Evolutionary conservation across 2,329 filamentous ascomycete species (phyloP).

Genomic region (Pyrenophora seminiperda): DNA sequence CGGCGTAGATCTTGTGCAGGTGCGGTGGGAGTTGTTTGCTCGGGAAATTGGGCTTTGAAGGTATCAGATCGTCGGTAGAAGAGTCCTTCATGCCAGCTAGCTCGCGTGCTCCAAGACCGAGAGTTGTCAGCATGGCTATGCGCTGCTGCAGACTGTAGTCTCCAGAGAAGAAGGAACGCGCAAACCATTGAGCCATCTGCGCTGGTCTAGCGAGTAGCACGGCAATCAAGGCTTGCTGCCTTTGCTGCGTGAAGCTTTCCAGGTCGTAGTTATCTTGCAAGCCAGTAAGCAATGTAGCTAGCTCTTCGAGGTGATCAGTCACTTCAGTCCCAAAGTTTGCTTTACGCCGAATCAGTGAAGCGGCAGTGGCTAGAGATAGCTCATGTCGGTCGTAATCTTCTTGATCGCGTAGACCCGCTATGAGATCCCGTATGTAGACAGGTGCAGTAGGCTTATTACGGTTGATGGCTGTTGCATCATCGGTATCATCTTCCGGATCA

Average conservation of each 20-base stretch:
- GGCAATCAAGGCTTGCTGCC: constrained; percentile 80
- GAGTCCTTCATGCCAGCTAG: constrained; percentile 74
- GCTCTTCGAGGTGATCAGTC: constrained; percentile 78
- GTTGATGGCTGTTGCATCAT: constrained; percentile 85
- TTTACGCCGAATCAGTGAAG: constrained; percentile 83
- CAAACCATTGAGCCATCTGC: constrained; percentile 82
- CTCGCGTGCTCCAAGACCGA: constrained; percentile 83
- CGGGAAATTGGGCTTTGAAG: constrained; percentile 64
- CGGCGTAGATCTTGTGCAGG: constrained; percentile 73
- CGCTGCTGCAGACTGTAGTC: constrained; percentile 89
- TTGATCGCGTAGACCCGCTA: constrained; percentile 76
- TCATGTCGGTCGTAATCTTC: constrained; percentile 86
- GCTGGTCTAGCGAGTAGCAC: constrained; percentile 76
- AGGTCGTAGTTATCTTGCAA: constrained; percentile 86
- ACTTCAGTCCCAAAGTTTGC: constrained; percentile 87
- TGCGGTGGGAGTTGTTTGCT: constrained; percentile 77
- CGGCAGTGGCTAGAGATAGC: constrained; percentile 76
- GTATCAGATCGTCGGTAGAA: constrained; percentile 54
- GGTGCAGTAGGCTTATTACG: constrained; percentile 82
- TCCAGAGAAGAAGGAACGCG: constrained; percentile 83
- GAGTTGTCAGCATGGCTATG: constrained; percentile 76
- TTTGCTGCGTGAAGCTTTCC: constrained; percentile 71
- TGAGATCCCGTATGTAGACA: constrained; percentile 87
- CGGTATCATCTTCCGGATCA: constrained; percentile 88
- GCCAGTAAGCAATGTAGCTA: constrained; percentile 76